Evolutionary conservation across 2,329 filamentous ascomycete species (phyloP), one percentile per base, ranked within the genome.

Genomic region (Penicillium sp.): DNA sequence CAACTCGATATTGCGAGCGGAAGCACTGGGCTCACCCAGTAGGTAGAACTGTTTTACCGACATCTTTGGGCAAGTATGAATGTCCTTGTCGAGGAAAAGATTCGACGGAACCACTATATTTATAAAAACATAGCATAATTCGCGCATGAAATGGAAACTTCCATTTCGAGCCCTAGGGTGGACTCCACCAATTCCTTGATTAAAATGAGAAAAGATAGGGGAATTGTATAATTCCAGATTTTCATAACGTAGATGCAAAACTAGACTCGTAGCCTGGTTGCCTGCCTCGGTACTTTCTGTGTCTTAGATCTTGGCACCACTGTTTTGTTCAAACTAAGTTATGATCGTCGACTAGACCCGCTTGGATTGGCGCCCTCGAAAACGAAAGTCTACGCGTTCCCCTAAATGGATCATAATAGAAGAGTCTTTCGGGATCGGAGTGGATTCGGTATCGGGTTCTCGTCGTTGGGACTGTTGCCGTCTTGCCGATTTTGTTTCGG

Each of bases 1-100:
- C 8, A 71, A 21, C 14, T 64, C 59, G 21, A 71, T 53, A 47
- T 56, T 45, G 16, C 53, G 63, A 10, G 66, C 58, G 22, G 65
- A 63, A 10, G 67, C 62, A 43, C 51, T 54, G 24, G 59, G 51
- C 31, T 67, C 65, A 19, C 64, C 65, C 48, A 63, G 51, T 43
- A 67, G 27, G 19, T 65, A 60, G 39, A 67, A 66, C 22, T 60
- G 48, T 27, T 65, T 63, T 7, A 49, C 55, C 39, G 53, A 37
- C 63, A 63, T 66, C 11, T 10, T 63, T 39, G 22, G n/a, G 11
- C 11, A 48, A n/a, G 26, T 24, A 47, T 16, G 27, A 16, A n/a
- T n/a, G 19, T 41, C 16, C 19, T 11, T 27, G 16, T 41, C 31
- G 37, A 53, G n/a, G 27, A 31, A 54, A 35, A 33, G 22, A 22